These are phyloP conservation scores for Hansfordia pulvinata DNA, from an alignment of 2,329 filamentous ascomycete species.

Conservation along the genomic window DNA sequence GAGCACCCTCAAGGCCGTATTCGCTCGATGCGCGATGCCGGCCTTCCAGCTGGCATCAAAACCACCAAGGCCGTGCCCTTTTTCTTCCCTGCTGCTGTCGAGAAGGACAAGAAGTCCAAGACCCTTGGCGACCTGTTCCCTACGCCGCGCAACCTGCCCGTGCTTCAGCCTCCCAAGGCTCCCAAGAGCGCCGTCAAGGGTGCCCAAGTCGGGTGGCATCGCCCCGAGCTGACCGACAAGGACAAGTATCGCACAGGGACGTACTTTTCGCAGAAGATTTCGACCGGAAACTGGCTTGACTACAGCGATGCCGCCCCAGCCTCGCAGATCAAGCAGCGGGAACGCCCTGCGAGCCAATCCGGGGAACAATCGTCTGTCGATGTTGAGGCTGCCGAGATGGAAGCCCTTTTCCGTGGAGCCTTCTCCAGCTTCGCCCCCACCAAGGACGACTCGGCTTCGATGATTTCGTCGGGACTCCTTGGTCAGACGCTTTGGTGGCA, in stretches of 20 bases:
- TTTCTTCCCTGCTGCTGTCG: conserved; percentile 19
- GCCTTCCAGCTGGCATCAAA: conserved; percentile 62
- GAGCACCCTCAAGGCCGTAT: conserved; percentile 11
- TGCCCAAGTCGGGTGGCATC: conserved; percentile 37
- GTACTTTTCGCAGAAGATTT: conserved; percentile 54
- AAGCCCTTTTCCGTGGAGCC: conserved; percentile 60
- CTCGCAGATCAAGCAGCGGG: conserved; percentile 49
- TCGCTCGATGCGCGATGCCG: conserved; percentile 44
- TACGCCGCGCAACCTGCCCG: conserved; percentile 49
- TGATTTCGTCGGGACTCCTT: conserved; percentile 54
- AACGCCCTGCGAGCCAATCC: conserved; percentile 55
- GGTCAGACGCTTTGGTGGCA: conserved; percentile 64
- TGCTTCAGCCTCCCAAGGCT: conserved; percentile 58
- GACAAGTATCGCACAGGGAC: conserved; percentile 38
- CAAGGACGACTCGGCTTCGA: conserved; percentile 57
- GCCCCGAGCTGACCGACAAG: conserved; percentile 40
- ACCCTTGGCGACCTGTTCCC: conserved; percentile 65
- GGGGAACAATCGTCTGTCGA: conserved; percentile 45
- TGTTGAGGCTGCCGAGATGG: conserved; percentile 52
- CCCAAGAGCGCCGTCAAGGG: conserved; percentile 57
- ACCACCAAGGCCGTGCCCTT: conserved; percentile 50
- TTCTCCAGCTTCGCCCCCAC: conserved; percentile 72
- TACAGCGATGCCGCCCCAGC: conserved; percentile 49
- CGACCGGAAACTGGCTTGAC: conserved; percentile 57
- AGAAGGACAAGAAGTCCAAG: conserved; percentile 36